Conservation (phyloP, 2,329 filamentous ascomycete genomes). For the Aspergillus neoniger region DNA sequence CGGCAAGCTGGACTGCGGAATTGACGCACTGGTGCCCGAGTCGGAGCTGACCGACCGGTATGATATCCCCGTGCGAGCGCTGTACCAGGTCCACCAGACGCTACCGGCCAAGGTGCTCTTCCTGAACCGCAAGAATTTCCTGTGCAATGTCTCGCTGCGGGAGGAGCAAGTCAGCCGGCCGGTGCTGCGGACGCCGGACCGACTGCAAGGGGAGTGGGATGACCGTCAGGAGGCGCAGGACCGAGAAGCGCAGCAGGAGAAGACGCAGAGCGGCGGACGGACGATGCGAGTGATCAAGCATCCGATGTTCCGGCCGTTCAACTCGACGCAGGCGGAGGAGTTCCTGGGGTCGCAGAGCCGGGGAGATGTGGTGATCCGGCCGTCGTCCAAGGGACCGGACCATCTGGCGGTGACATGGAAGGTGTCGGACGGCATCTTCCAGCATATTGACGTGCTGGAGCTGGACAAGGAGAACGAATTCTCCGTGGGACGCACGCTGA, state of each 20-base stretch:
- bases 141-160: conserved; percentile 78
- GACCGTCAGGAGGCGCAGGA: conserved; percentile 77
- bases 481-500: conserved; percentile 81
- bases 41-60: conserved; percentile 76
- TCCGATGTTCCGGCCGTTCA: conserved; percentile 92
- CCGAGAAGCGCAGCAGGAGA: conserved; percentile 79
- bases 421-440: conserved; percentile 91
- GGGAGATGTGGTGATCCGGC: conserved; percentile 91
- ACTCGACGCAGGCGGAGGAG: conserved; percentile 87
- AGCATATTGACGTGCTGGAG: conserved; percentile 96
- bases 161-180: conserved; percentile 78
- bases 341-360: conserved; percentile 82
- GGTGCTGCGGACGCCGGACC: conserved; percentile 68
- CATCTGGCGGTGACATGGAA: conserved; percentile 98
- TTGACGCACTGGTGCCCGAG: conserved; percentile 83
- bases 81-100: conserved; percentile 79
- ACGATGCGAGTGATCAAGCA: conserved; percentile 96
- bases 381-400: conserved; percentile 91
- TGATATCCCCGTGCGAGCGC: conserved; percentile 67
- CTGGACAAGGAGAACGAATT: conserved; percentile 97
- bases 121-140: conserved; percentile 82
- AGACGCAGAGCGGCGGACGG: conserved; percentile 80
- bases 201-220: conserved; percentile 83
- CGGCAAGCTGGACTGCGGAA: conserved; percentile 88
- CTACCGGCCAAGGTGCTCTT: conserved; percentile 84